A percentile compares a stretch with the other conserved stretches of the same genome.
Evolutionary conservation across 257 asterid genomes (phyloP).

Genomic region (Forsythia suspensa): DNA sequence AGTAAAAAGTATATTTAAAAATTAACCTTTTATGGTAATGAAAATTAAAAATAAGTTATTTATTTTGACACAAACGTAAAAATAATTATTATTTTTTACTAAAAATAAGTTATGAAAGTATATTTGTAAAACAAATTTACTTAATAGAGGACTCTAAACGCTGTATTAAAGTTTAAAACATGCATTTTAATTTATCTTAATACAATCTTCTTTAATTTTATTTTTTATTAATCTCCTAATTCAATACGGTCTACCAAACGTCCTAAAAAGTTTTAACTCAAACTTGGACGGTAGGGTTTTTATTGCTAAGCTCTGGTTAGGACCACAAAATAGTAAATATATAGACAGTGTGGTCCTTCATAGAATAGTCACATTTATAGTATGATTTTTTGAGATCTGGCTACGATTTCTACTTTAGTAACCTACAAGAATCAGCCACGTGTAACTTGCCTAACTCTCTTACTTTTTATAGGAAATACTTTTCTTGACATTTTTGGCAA

Average conservation of each 20-base stretch:
- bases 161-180: no score
- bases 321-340: background rate
- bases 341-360: constrained; percentile 31
- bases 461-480: constrained; percentile 4
- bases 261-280: background rate
- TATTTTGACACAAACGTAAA: no score
- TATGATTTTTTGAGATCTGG: constrained; percentile 19
- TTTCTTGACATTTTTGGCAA: background rate
- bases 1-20: no score
- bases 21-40: no score
- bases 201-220: no score
- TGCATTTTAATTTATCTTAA: no score
- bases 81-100: no score
- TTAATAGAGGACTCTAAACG: no score
- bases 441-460: background rate
- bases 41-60: no score
- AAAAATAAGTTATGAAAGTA: no score
- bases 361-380: constrained; percentile 22
- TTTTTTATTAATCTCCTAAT: no score
- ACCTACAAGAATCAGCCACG: constrained; percentile 27
- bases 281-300: background rate
- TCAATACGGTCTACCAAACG: background rate
- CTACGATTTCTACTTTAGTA: constrained; percentile 21
- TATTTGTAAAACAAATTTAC: no score
- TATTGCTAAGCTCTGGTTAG: background rate